Evolutionary conservation across 2,329 filamentous ascomycete species (phyloP).

Genomic region (Magnaporthiopsis incrustans): DNA sequence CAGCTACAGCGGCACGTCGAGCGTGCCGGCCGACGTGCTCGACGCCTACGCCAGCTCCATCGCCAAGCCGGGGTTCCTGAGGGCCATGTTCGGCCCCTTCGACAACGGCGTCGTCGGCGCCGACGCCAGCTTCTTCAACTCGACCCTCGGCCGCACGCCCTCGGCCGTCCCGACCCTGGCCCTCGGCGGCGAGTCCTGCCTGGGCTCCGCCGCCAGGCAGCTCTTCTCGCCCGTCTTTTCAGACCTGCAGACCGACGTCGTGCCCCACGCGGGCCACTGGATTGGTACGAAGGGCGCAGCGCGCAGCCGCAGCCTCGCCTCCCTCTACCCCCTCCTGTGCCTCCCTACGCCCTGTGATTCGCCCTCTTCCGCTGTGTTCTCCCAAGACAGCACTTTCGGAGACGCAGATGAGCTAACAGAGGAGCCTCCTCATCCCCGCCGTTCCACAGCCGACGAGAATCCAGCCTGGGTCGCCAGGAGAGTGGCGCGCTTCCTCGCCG

Average conservation of each 20-base stretch:
- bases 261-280: conserved; percentile 31
- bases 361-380: too few relatives aligned
- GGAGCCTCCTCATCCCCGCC: too few relatives aligned
- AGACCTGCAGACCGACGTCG: conserved; percentile 21
- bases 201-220: conserved; percentile 14
- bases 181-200: conserved; percentile 27
- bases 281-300: conserved; percentile 18
- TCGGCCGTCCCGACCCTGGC: conserved; percentile 23
- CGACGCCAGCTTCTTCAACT: conserved; percentile 28
- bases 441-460: conserved; percentile 2
- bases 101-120: conserved; percentile 20
- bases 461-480: conserved; percentile 1
- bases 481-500: conserved; percentile 15
- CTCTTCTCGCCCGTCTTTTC: conserved; percentile 16
- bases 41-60: conserved; percentile 30
- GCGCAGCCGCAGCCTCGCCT: too few relatives aligned
- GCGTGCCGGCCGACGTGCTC: conserved; percentile 29
- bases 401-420: not conserved
- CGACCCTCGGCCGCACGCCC: conserved; percentile 16
- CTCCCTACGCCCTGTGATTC: too few relatives aligned
- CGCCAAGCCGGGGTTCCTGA: conserved; percentile 34
- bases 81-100: conserved; percentile 31
- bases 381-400: not conserved
- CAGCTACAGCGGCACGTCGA: conserved; percentile 29
- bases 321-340: not conserved